phyloP scores from a whole-genome alignment of 1,139 yeast species.

The Hansenula anomala region DNA sequence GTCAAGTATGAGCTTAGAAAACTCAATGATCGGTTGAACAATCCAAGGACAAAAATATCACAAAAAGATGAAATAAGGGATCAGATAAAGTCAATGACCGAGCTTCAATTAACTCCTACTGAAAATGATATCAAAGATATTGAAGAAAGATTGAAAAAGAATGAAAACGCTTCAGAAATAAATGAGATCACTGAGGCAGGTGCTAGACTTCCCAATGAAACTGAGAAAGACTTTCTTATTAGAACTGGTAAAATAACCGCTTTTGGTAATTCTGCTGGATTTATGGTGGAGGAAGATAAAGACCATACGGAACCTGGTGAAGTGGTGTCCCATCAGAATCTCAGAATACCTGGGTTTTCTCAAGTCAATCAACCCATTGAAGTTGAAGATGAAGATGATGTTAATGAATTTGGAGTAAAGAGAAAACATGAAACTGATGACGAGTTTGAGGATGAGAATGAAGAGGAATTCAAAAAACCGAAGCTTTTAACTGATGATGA shows the following conservation, averaged over 20 bases:
- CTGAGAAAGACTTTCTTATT: constrained; percentile 73
- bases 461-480: constrained; percentile 15
- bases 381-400: constrained; percentile 15
- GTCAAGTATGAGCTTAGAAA: constrained; percentile 38
- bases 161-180: constrained; percentile 19
- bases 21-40: constrained; percentile 44
- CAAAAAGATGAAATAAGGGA: constrained; percentile 50
- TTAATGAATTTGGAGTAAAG: constrained; percentile 9
- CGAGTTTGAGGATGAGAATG: constrained; percentile 20
- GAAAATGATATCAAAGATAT: constrained; percentile 66
- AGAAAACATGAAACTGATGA: constrained; percentile 18
- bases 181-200: constrained; percentile 16
- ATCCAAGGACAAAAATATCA: constrained; percentile 61
- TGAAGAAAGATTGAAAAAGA: constrained; percentile 40
- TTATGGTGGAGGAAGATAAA: constrained; percentile 32
- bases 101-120: constrained; percentile 48
- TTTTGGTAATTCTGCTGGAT: constrained; percentile 68
- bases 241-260: constrained; percentile 95
- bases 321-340: constrained; percentile 34
- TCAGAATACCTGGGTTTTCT: constrained; percentile 37
- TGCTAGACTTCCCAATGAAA: constrained; percentile 55
- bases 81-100: constrained; percentile 50
- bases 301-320: constrained; percentile 13
- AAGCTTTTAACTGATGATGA: constrained; percentile 24
- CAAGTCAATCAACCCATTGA: constrained; percentile 11